These are phyloP conservation scores for Dendrostoma leiphaemia DNA, from an alignment of 2,329 filamentous ascomycete species.

Conservation along the genomic window DNA sequence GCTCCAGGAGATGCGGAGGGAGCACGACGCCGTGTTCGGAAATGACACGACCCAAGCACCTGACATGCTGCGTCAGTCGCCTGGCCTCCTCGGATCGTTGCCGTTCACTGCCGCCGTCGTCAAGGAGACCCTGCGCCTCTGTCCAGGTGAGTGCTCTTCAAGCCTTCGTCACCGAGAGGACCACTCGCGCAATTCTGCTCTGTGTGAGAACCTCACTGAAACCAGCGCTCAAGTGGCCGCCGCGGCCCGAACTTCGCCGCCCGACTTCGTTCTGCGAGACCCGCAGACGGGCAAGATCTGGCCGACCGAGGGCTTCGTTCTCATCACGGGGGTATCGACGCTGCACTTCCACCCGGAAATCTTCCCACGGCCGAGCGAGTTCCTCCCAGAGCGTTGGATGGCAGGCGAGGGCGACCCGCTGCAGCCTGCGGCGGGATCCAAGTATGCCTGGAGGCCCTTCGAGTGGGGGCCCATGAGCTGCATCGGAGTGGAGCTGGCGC, in stretches of 20 bases:
- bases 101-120: conserved; percentile 51
- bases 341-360: conserved; percentile 31
- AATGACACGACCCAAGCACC: conserved; percentile 27
- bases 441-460: conserved; percentile 33
- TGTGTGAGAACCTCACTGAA: conserved; percentile 33
- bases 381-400: conserved; percentile 44
- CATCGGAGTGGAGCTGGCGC: conserved; percentile 33
- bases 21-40: conserved; percentile 28
- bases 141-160: background rate
- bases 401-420: conserved; percentile 21
- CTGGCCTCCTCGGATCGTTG: conserved; percentile 45
- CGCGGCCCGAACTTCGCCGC: conserved; percentile 31
- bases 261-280: conserved; percentile 34
- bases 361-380: conserved; percentile 36
- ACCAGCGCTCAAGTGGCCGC: too few relatives aligned
- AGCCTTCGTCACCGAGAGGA: background rate
- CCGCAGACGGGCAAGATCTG: conserved; percentile 29
- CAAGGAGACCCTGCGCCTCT: conserved; percentile 54
- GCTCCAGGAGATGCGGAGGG: conserved; percentile 22
- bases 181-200: background rate
- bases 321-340: conserved; percentile 20
- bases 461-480: conserved; percentile 35
- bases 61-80: conserved; percentile 36
- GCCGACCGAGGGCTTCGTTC: conserved; percentile 32
- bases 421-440: conserved; percentile 23